Evolutionary conservation across 1,284 basidiomycete species (phyloP).

Genomic region (Ceratobasidium sp.): DNA sequence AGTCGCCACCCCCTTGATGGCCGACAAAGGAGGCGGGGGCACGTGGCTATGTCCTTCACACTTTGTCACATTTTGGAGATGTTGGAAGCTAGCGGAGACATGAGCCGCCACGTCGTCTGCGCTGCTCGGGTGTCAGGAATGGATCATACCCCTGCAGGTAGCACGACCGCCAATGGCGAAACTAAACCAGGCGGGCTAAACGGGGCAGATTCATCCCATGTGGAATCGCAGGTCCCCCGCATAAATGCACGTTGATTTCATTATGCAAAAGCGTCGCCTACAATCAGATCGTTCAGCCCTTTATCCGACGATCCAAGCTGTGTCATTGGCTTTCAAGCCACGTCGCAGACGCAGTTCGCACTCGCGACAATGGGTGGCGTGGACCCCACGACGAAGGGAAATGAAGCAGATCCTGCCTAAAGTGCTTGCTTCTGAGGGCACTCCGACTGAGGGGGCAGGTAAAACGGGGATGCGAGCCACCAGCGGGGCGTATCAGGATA

Average conservation of each 20-base stretch:
- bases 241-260: background rate
- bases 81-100: background rate
- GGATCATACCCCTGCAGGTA: background rate
- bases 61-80: conserved; percentile 19
- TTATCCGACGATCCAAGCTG: background rate
- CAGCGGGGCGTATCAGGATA: background rate
- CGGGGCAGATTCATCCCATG: background rate
- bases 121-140: background rate
- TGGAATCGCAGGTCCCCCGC: background rate
- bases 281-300: background rate
- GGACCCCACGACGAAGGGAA: background rate
- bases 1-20: conserved; percentile 32
- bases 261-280: background rate
- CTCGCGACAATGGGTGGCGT: background rate
- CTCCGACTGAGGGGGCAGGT: background rate
- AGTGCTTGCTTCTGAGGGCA: background rate
- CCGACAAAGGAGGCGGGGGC: conserved; percentile 24
- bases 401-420: background rate
- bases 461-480: background rate
- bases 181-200: background rate
- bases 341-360: background rate
- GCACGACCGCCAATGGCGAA: background rate
- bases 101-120: background rate
- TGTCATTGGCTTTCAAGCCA: background rate
- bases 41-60: conserved; percentile 23